Percentiles rank a stretch among this genome's conserved stretches.
Conservation (phyloP, 441 rosid species). For the Bruguiera hainesii region DNA sequence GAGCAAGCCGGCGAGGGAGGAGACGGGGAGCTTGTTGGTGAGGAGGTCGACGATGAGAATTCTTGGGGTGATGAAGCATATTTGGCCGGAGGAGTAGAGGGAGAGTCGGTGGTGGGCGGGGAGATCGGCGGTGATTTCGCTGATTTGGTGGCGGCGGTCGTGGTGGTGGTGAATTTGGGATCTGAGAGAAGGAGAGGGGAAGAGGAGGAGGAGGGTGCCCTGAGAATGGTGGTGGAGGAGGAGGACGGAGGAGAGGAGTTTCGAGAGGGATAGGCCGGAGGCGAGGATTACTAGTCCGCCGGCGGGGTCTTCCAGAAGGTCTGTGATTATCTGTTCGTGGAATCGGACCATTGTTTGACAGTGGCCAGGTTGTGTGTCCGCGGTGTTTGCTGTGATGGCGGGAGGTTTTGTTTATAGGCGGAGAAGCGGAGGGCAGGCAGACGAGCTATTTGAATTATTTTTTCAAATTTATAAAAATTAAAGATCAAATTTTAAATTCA, state of each 20-base stretch:
- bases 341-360: slow-evolving; percentile 52
- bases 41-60: slow-evolving; percentile 92
- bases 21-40: slow-evolving; percentile 51
- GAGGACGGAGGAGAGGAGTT: slow-evolving; percentile 65
- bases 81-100: slow-evolving; percentile 71
- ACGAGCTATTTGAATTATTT: too few species aligned
- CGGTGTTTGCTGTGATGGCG: not conserved
- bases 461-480: too few species aligned
- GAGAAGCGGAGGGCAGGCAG: not conserved
- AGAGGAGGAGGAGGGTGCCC: slow-evolving; percentile 74
- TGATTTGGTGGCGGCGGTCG: slow-evolving; percentile 29
- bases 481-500: too few species aligned
- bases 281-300: slow-evolving; percentile 81
- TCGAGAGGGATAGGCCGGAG: slow-evolving; percentile 80
- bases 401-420: not conserved
- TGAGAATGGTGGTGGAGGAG: slow-evolving; percentile 67
- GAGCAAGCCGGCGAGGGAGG: slow-evolving; percentile 57
- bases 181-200: slow-evolving; percentile 60
- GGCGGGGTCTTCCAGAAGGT: slow-evolving; percentile 64
- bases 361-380: slow-evolving; percentile 23
- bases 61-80: slow-evolving; percentile 74
- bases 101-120: slow-evolving; percentile 71
- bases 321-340: slow-evolving; percentile 76
- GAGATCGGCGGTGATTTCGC: slow-evolving; percentile 81
- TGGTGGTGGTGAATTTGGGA: slow-evolving; percentile 53